A percentile compares a stretch with the other conserved stretches of the same genome.
These are phyloP conservation scores for Candida chauliodis DNA, from an alignment of 805 yeast genomes.

Conservation along the genomic window DNA sequence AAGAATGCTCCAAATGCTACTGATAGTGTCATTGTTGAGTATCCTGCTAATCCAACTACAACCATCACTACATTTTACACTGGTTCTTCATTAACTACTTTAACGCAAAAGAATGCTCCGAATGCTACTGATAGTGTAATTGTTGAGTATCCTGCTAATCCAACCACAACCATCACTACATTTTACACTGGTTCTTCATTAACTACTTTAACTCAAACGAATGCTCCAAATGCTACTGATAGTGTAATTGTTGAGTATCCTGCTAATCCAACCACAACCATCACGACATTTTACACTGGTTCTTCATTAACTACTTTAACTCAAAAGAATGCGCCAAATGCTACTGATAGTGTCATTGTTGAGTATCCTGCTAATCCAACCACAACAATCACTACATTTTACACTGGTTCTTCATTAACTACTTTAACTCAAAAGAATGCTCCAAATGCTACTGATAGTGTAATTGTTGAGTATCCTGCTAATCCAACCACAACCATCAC, in stretches of 20 bases:
- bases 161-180: neutral
- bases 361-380: constrained; percentile 4
- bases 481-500: constrained; percentile 10
- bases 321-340: neutral
- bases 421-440: constrained; percentile 3
- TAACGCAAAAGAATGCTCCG: neutral
- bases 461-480: constrained; percentile 13
- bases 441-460: constrained; percentile 7
- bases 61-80: constrained; percentile 1
- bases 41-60: constrained; percentile 6
- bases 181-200: neutral
- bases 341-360: constrained; percentile 11
- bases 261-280: constrained; percentile 3
- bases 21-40: neutral
- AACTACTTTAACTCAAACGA: neutral
- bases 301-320: neutral
- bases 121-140: constrained; percentile 2
- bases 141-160: constrained; percentile 2
- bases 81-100: constrained; percentile 2
- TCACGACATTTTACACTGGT: constrained; percentile 1
- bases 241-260: constrained; percentile 1
- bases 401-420: neutral
- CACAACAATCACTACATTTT: constrained; percentile 10
- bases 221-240: neutral
- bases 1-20: neutral